These are phyloP conservation scores for Besnoitia besnoiti DNA, from an alignment of 169 alveolate species.

Conservation along the genomic window DNA sequence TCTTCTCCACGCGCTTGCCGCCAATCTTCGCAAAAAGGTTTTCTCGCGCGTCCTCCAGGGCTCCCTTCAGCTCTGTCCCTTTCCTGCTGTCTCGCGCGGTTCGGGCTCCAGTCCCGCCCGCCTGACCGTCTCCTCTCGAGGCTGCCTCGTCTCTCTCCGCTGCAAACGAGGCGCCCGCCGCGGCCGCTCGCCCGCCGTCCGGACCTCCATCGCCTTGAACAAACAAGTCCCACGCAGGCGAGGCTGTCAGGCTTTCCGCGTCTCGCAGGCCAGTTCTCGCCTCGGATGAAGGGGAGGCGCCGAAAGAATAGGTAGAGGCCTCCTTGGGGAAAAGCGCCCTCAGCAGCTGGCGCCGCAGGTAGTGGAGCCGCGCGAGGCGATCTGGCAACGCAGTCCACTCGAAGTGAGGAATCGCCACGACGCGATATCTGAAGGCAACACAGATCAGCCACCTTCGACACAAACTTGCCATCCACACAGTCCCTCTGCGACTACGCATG, in stretches of 20 bases:
- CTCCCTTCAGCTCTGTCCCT: too few species aligned
- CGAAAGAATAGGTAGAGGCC: background rate
- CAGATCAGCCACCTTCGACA: background rate
- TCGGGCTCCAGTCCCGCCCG: background rate
- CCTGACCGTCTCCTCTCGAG: background rate
- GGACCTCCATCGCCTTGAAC: too few species aligned
- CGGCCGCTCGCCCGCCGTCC: too few species aligned
- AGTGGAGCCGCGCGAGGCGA: background rate
- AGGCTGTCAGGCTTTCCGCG: background rate
- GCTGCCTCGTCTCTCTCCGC: background rate
- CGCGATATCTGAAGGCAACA: background rate
- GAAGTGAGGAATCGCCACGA: slow-evolving; percentile 6
- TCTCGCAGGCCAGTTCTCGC: too few species aligned
- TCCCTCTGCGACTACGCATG: background rate
- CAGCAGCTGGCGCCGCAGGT: slow-evolving; percentile 24
- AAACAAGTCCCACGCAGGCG: background rate
- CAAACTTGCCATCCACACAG: background rate
- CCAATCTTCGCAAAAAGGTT: background rate
- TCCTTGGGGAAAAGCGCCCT: background rate
- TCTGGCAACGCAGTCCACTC: slow-evolving; percentile 7
- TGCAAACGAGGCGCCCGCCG: too few species aligned
- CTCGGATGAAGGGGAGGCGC: too few species aligned
- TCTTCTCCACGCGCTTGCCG: background rate
- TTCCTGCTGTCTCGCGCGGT: background rate
- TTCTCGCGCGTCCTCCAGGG: background rate